Percentiles rank a stretch among this genome's conserved stretches.
These are phyloP conservation scores for Blepharisma undulans DNA, from an alignment of 169 alveolate species.

Conservation along the genomic window DNA sequence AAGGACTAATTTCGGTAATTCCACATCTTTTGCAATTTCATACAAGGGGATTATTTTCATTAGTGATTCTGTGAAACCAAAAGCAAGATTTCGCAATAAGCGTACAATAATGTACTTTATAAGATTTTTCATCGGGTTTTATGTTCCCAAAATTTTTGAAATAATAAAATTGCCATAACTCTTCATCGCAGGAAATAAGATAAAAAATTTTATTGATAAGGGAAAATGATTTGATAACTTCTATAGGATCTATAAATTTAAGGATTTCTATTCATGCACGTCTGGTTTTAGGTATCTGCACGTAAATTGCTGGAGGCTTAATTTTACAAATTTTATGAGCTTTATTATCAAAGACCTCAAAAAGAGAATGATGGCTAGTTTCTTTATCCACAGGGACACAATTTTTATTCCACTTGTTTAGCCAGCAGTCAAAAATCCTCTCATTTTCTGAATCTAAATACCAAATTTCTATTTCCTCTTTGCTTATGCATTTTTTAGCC, in stretches of 20 bases:
- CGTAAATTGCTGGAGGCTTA: not conserved
- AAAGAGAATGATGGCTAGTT: not conserved
- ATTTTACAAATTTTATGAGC: not conserved
- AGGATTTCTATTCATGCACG: not conserved
- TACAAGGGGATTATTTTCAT: not conserved
- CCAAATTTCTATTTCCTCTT: not conserved
- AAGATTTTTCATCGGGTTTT: not conserved
- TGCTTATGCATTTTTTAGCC: not conserved
- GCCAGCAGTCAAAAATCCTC: not conserved
- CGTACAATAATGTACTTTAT: too few relatives aligned
- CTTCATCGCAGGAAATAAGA: not conserved
- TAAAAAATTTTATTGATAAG: not conserved
- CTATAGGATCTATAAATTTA: not conserved
- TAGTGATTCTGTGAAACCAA: not conserved
- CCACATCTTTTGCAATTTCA: not conserved
- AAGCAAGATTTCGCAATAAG: not conserved
- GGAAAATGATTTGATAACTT: not conserved
- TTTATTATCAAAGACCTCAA: not conserved
- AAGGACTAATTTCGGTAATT: not conserved
- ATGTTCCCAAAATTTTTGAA: not conserved
- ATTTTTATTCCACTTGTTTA: not conserved
- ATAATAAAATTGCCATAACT: not conserved
- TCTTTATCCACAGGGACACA: not conserved
- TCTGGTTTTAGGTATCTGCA: not conserved
- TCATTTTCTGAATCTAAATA: not conserved